These are phyloP conservation scores for Symbiotaphrina buchneri DNA, from an alignment of 495 filamentous ascomycete genomes.

Conservation along the genomic window DNA sequence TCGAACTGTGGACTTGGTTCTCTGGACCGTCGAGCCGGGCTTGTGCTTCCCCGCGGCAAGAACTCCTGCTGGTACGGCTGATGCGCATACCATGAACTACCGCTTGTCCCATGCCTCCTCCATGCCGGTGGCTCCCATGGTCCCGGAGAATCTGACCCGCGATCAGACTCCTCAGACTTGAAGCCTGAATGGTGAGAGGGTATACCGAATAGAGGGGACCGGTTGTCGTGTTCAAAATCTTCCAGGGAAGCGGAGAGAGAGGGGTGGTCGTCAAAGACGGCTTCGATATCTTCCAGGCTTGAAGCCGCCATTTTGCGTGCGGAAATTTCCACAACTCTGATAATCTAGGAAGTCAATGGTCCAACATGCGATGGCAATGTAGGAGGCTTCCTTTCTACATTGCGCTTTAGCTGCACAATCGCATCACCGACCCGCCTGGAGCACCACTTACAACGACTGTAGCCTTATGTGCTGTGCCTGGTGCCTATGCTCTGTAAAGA, in stretches of 20 bases:
- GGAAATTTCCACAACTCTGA: too few species aligned
- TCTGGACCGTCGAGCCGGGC: conserved; percentile 25
- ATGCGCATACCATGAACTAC: conserved; percentile 39
- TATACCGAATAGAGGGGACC: conserved; percentile 31
- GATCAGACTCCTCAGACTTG: conserved; percentile 23
- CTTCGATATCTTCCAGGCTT: too few species aligned
- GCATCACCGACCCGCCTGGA: too few species aligned
- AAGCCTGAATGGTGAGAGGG: conserved; percentile 62
- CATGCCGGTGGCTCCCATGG: conserved; percentile 40
- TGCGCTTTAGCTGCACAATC: too few species aligned
- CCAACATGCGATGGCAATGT: too few species aligned
- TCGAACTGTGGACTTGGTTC: conserved; percentile 32
- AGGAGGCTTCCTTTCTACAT: too few species aligned
- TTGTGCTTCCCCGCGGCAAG: conserved; percentile 13
- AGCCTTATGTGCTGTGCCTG: too few species aligned
- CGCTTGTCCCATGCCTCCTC: conserved; percentile 20
- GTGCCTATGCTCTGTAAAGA: too few species aligned
- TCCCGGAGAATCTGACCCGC: conserved; percentile 13
- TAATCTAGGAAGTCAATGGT: too few species aligned
- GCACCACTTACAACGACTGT: too few species aligned
- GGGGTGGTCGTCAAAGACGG: conserved; percentile 40
- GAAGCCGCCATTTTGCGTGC: too few species aligned
- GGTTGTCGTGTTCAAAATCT: conserved; percentile 42
- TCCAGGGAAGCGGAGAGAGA: conserved; percentile 51
- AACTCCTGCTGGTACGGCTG: conserved; percentile 14